Evolutionary conservation across 2,329 filamentous ascomycete genomes (phyloP).

Genomic region (Cladophialophora bantiana): DNA sequence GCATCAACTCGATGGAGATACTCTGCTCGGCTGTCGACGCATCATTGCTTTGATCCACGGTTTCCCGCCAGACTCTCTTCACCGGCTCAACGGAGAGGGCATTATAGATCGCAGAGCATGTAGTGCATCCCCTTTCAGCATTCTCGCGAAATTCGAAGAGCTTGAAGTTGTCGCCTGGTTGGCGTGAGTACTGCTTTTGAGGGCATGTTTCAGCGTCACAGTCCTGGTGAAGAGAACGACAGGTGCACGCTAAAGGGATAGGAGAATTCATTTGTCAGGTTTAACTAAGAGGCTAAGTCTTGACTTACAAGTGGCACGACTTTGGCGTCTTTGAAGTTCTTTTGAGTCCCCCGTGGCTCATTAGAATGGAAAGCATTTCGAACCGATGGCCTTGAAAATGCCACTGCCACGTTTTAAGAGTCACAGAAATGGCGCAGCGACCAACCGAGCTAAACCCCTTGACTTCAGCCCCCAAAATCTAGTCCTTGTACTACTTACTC

Average conservation of each 20-base stretch:
- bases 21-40: slow-evolving; percentile 1
- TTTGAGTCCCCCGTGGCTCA: background rate
- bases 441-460: background rate
- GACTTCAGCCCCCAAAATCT: background rate
- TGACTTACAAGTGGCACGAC: background rate
- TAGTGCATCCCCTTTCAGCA: slow-evolving; percentile 1
- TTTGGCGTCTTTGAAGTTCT: background rate
- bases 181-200: background rate
- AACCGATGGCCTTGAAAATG: background rate
- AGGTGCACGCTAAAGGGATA: slow-evolving; percentile 3
- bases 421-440: background rate
- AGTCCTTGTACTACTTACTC: background rate
- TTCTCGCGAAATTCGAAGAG: slow-evolving; percentile 3
- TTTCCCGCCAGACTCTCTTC: background rate
- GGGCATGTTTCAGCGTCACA: slow-evolving; percentile 7
- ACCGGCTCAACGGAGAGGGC: slow-evolving; percentile 7
- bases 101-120: slow-evolving; percentile 7
- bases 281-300: background rate
- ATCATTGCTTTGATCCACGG: background rate
- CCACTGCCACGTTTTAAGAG: background rate
- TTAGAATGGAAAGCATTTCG: background rate
- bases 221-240: slow-evolving; percentile 10
- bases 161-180: slow-evolving; percentile 2
- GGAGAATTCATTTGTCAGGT: background rate
- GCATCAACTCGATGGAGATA: slow-evolving; percentile 10